These are phyloP conservation scores for Drechslerella coelobrocha DNA, from an alignment of 2,329 filamentous ascomycete species.

Conservation along the genomic window DNA sequence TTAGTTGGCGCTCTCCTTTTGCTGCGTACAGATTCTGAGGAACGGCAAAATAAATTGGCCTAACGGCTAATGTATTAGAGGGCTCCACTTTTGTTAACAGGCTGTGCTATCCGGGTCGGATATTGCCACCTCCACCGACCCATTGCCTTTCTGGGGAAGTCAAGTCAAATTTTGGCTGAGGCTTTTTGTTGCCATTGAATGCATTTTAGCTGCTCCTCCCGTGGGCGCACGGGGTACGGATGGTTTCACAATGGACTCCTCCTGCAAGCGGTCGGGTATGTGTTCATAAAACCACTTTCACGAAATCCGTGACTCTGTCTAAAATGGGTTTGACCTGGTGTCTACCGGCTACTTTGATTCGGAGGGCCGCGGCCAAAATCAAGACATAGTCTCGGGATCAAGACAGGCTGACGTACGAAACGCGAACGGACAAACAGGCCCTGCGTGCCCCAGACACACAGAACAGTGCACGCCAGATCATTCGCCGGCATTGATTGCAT, in stretches of 20 bases:
- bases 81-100: not conserved
- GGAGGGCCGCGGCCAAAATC: too few relatives aligned
- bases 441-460: not conserved
- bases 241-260: not conserved
- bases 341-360: too few relatives aligned
- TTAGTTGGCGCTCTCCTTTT: not conserved
- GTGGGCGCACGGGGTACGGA: not conserved
- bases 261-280: not conserved
- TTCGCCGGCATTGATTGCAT: not conserved
- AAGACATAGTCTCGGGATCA: not conserved
- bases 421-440: not conserved
- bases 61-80: constrained; percentile 37
- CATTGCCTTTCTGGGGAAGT: not conserved
- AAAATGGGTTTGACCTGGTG: not conserved
- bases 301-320: too few relatives aligned
- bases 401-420: not conserved
- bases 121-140: not conserved
- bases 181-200: not conserved
- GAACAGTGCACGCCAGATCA: not conserved
- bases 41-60: constrained; percentile 26
- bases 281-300: too few relatives aligned
- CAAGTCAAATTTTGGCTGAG: not conserved
- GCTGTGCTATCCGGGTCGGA: not conserved
- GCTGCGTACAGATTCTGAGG: constrained; percentile 12
- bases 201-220: not conserved